These are phyloP conservation scores for Magnaporthiopsis poae DNA, from an alignment of 2,329 filamentous ascomycete species.

Conservation along the genomic window DNA sequence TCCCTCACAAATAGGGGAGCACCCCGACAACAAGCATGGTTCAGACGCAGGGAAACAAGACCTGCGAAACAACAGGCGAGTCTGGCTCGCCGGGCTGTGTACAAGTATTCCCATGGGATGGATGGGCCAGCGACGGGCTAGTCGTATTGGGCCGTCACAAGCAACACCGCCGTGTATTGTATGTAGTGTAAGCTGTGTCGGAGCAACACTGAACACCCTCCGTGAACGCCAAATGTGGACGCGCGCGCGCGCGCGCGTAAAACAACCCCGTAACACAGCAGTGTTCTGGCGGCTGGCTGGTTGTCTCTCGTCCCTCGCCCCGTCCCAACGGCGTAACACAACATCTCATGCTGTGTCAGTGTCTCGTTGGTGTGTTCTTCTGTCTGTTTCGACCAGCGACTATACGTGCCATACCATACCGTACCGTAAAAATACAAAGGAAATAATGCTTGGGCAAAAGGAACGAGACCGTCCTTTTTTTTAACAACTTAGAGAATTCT, in stretches of 20 bases:
- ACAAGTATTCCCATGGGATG: neutral
- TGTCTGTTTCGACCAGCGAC: neutral
- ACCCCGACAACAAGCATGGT: no score
- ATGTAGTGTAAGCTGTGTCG: neutral
- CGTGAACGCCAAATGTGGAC: neutral
- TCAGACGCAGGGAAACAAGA: no score
- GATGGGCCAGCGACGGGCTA: no score
- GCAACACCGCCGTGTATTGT: no score
- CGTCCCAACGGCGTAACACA: neutral
- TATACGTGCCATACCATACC: neutral
- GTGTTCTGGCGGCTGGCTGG: no score
- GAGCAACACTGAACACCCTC: neutral
- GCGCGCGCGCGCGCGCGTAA: neutral
- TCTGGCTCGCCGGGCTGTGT: no score
- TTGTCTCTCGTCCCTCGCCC: neutral
- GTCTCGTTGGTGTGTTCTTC: neutral
- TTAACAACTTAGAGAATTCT: neutral
- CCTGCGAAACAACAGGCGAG: no score
- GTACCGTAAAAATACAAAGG: neutral
- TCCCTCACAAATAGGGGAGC: no score
- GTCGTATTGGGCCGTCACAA: no score
- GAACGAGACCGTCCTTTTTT: neutral
- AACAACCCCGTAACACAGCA: neutral
- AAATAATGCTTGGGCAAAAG: neutral
- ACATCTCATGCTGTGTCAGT: neutral